Evolutionary conservation across 2,329 filamentous ascomycete genomes (phyloP), one percentile per base, ranked within the genome.

Genomic region (Fusarium coicis): DNA sequence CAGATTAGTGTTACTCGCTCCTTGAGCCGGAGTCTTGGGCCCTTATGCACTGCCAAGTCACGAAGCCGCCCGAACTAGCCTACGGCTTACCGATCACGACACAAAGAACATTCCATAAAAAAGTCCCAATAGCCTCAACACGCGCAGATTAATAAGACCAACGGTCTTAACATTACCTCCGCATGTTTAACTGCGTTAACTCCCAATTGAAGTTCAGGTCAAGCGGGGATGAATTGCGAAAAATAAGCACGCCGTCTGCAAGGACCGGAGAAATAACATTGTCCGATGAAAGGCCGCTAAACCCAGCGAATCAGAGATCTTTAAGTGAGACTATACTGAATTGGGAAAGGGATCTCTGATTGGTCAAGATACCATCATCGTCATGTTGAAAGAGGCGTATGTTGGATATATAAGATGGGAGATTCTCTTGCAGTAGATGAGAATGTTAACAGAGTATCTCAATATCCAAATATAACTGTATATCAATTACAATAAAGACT

Each of bases 151-250:
- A 32, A 15, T 14, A 19, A 30, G 4, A 0, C 16, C 5, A 19
- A 2, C 59, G 67, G 67, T 2, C 12, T 63, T 69, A 70, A 70
- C 6, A 30, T 28, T 73, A 73, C 54, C 19, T 56, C 66, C 70
- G 70, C 9, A 4, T 23, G 2, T 26, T 44, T 28, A 39, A 56
- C 49, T 9, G 39, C 12, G 43, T 56, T 50, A 56, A 68, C 30
- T 68, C 65, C 50, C 26, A 34, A 23, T 36, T 6, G 30, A 4
- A n/a, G n/a, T 28, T 37, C 3, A 34, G 14, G 12, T 49, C 19
- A 26, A 26, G 30, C 14, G 30, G n/a, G 30, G 19, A 3, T 18
- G 28, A 19, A 12, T 26, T n/a, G 10, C 32, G 19, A 21, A 37
- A 10, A 14, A 36, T 39, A 39, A 62, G 50, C 59, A 39, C 6